Conservation (phyloP, 148 eudicot species). For the Polygonum aviculare region DNA sequence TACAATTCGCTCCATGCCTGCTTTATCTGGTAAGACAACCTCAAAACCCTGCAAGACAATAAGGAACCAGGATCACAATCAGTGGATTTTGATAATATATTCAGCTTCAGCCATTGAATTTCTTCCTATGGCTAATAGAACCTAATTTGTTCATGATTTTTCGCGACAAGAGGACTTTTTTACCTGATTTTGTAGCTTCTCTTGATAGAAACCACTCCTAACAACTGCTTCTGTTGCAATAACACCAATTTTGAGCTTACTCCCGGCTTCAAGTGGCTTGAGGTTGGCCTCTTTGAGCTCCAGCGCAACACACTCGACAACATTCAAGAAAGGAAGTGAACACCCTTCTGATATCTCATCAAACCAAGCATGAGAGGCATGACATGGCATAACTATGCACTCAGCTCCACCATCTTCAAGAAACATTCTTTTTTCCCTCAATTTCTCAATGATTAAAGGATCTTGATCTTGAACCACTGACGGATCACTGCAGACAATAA, state of each 20-base stretch:
- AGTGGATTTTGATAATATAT: background rate
- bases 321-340: conserved; percentile 33
- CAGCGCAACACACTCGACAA: conserved; percentile 36
- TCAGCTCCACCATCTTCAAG: conserved; percentile 47
- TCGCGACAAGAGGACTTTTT: background rate
- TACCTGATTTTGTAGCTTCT: conserved; percentile 43
- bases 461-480: background rate
- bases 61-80: background rate
- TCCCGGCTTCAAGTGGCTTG: conserved; percentile 47
- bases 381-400: conserved; percentile 62
- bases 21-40: conserved; percentile 48
- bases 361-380: conserved; percentile 37
- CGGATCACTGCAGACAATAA: conserved; percentile 48
- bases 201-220: conserved; percentile 31
- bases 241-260: conserved; percentile 41
- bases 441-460: conserved; percentile 22
- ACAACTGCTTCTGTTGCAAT: conserved; percentile 25
- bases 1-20: conserved; percentile 43
- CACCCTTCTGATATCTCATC: conserved; percentile 36
- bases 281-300: conserved; percentile 43
- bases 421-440: conserved; percentile 32
- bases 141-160: background rate
- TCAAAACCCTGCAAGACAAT: conserved; percentile 44
- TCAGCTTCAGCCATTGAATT: conserved; percentile 1
- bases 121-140: background rate